phyloP scores from a whole-genome alignment of 345 rosid genomes.

The Bruguiera gymnorhiza region DNA sequence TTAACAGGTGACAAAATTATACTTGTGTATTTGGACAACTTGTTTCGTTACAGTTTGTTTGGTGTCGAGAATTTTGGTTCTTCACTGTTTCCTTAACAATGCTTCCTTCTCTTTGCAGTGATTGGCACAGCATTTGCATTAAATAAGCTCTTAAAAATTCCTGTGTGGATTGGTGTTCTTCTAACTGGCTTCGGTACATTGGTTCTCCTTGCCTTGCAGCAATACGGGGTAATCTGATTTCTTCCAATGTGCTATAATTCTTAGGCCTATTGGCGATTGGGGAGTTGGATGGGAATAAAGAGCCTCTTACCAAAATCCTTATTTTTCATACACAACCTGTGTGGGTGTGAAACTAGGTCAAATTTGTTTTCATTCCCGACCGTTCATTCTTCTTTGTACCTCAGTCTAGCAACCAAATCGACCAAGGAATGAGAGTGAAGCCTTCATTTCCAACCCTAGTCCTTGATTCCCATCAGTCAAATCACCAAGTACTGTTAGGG shows the following conservation, averaged over 20 bases:
- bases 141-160: conserved; percentile 88
- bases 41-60: conserved; percentile 4
- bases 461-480: too few species aligned
- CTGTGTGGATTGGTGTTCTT: conserved; percentile 90
- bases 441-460: too few species aligned
- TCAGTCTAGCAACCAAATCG: too few species aligned
- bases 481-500: too few species aligned
- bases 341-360: neutral
- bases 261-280: neutral
- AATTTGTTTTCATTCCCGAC: neutral
- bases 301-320: too few species aligned
- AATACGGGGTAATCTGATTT: conserved; percentile 66
- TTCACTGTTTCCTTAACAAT: neutral
- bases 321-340: too few species aligned
- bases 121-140: conserved; percentile 96
- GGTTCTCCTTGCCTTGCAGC: conserved; percentile 75
- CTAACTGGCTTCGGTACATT: conserved; percentile 84
- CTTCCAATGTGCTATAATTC: conserved; percentile 6
- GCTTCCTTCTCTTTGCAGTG: conserved; percentile 44
- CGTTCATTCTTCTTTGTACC: too few species aligned
- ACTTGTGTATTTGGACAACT: neutral
- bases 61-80: neutral
- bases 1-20: conserved; percentile 1
- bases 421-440: too few species aligned
- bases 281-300: too few species aligned